Evolutionary conservation across 2,329 filamentous ascomycete genomes (phyloP), one percentile per base, ranked within the genome.

Genomic region (Akanthomyces muscarius): DNA sequence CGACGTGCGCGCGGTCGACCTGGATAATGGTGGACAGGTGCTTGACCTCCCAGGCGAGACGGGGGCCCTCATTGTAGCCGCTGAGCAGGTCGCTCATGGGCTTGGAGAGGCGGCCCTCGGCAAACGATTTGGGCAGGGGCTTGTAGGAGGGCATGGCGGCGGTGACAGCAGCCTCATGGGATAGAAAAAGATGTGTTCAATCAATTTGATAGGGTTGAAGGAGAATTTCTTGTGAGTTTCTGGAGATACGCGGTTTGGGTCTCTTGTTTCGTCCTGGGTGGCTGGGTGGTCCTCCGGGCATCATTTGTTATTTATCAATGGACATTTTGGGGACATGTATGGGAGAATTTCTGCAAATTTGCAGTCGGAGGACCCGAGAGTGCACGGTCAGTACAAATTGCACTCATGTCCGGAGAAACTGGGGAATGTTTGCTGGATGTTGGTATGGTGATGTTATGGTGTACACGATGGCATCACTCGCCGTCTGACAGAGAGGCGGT

Each of bases 61-160:
- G 57, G 25, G 57, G 57, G 18, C 42, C 57, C 25, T 61, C 57
- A 38, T 61, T 61, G 13, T 50, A 42, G 21, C 38, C 13, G 16
- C 33, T 21, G 4, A 52, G 42, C 21, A 61, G 47, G 2, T 25
- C 33, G 57, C 47, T 61, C 33, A 50, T 42, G 21, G 52, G 41
- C 21, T 62, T 62, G 28, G 42, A 14, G 51, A 62, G 52, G 50
- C 60, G 60, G 25, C 60, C 38, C 41, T 54, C 52, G 41, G 52
- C 44, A 2, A 56, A 56, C 5, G 28, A 30, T 16, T 56, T 50
- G 11, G 44, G 30, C 2, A 42, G 25, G 18, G 60, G 60, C 28
- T 62, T 56, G 44, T 56, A 56, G 14, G 52, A 47, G 2, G 60
- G 48, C 60, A 62, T 62, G 51, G 3, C 45, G 28, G 44, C 18